These are phyloP conservation scores for Tulasnella sp. DNA, from an alignment of 768 basidiomycete species.

Conservation along the genomic window DNA sequence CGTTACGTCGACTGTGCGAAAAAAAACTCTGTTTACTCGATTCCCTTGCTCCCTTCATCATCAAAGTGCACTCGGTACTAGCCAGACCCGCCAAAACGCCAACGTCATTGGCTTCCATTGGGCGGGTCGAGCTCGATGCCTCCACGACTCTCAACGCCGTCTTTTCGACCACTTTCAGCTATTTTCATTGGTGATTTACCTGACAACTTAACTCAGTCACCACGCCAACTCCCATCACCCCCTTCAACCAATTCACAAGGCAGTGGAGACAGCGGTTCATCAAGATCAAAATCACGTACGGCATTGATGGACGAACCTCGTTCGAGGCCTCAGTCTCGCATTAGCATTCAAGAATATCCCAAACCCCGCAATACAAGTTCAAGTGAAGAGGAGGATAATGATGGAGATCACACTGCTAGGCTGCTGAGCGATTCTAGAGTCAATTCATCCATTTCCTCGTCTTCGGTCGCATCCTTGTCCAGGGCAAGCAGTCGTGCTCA, in stretches of 20 bases:
- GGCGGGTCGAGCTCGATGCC: no score
- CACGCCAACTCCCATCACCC: slow-evolving; percentile 55
- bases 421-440: slow-evolving; percentile 26
- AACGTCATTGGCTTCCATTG: no score
- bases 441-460: slow-evolving; percentile 17
- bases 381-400: slow-evolving; percentile 36
- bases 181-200: slow-evolving; percentile 15
- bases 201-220: neutral
- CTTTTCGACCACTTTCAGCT: slow-evolving; percentile 17
- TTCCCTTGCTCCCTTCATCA: no score
- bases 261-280: slow-evolving; percentile 58
- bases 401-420: slow-evolving; percentile 54
- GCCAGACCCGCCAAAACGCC: no score
- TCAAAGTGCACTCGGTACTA: no score
- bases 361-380: slow-evolving; percentile 33
- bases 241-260: slow-evolving; percentile 79
- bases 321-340: slow-evolving; percentile 26
- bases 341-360: slow-evolving; percentile 21
- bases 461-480: neutral
- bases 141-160: no score
- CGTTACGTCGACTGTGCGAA: no score
- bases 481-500: neutral
- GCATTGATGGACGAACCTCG: slow-evolving; percentile 32
- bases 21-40: no score
- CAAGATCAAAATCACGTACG: slow-evolving; percentile 19